Evolutionary conservation across 331 rosid genomes (phyloP), one percentile per base, ranked within the genome.

Genomic region (Pyracantha coccinea): DNA sequence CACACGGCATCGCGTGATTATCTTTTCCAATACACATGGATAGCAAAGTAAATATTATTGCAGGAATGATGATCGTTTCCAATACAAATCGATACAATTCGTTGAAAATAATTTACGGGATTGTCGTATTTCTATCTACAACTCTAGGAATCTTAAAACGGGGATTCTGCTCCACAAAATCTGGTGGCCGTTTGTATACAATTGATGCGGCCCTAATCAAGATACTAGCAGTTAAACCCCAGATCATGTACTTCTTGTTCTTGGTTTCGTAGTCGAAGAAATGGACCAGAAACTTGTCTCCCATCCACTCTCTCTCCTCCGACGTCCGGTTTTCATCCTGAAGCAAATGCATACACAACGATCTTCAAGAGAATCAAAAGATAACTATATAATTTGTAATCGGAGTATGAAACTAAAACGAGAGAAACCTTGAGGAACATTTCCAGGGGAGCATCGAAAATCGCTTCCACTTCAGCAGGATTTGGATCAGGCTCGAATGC

Each of bases 251-350:
- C 71, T 87, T 87, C 61, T 84, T 85, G 50, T 84, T 71, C 66
- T 83, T 83, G 1, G 77, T 75, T 59, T 85, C 88, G 17, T 88
- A 86, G 78, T 90, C 92, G 41, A 94, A 94, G 86, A 66, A 82
- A 82, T 92, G 96, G 75, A 94, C 15, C 71, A 94, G 79, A 77
- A 82, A 92, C 83, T 90, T 90, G 87, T 84, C 74, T 50, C 96
- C 96, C 96, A 85, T 79, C 99, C 99, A 94, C 76, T 94, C 97
- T n/a, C 93, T 81, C 88, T 92, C 93, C 78, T 94, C 97, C 0
- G 83, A 76, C 12, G 74, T 81, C 66, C 93, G 87, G 68, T 92
- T 88, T 80, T 92, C 96, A 80, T 92, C 97, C 97, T 94, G 93
- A 68, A 74, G 74, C 73, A 75, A 79, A 79, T 45, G 77, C n/a